Conservation (phyloP, 768 basidiomycete genomes). For the Lentinula sp. region DNA sequence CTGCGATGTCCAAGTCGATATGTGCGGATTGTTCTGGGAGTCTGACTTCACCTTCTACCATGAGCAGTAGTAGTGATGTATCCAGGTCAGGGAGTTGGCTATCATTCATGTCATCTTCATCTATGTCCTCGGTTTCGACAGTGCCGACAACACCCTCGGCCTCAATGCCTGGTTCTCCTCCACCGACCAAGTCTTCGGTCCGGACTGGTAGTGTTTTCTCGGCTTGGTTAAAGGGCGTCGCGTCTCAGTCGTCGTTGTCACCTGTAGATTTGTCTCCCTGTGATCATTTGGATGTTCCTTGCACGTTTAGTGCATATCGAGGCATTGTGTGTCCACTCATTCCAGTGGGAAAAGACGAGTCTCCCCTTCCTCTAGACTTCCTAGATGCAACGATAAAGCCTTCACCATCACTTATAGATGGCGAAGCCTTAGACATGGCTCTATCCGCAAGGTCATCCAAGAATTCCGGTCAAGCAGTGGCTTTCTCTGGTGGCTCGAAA, state of each 20-base stretch:
- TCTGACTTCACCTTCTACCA: neutral
- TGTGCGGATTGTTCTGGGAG: neutral
- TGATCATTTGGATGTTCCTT: neutral
- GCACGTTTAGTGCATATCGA: neutral
- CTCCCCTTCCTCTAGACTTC: neutral
- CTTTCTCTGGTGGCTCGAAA: neutral
- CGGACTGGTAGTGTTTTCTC: neutral
- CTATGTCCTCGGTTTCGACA: conserved; percentile 10
- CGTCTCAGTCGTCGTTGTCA: neutral
- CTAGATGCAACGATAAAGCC: neutral
- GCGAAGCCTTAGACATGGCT: neutral
- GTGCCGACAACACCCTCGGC: conserved; percentile 7
- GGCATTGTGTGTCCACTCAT: neutral
- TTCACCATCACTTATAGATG: neutral
- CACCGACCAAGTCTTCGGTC: neutral
- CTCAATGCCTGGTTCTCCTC: neutral
- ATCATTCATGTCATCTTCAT: conserved; percentile 9
- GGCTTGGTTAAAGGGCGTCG: neutral
- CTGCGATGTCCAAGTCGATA: neutral
- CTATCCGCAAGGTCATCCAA: neutral
- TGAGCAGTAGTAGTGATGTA: neutral
- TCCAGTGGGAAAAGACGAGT: neutral
- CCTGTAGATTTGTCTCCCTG: neutral
- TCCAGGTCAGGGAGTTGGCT: conserved; percentile 3
- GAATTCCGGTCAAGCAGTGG: neutral